Evolutionary conservation across 208 protist genomes (phyloP), one percentile per base, ranked within the genome.

Genomic region (Trypanosoma mega): DNA sequence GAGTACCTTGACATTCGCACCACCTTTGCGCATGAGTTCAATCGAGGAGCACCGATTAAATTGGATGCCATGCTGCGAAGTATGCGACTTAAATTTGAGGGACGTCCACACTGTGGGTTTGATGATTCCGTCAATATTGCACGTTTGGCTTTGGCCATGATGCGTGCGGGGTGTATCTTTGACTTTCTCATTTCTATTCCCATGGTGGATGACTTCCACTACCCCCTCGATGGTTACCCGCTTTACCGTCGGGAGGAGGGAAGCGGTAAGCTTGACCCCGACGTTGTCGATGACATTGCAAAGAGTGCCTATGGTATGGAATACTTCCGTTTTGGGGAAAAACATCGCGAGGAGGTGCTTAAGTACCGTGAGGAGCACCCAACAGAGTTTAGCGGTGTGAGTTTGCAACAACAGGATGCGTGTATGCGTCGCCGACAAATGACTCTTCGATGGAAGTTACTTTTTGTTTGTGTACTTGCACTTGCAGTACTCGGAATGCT

Each of bases 121-220:
- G 92, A 97, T 58, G 92, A 97, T 54, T 80, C 92, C 18, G 74
- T 81, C 41, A 97, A 97, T 68, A 97, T 97, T 51, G 89, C 92
- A 1, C 89, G 92, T 0, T 73, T 96, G 7, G 78, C 80, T 2
- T 59, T 94, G 43, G 73, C 77, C 26, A 90, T 95, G 89, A 92
- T 93, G 85, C 54, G 68, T 31, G 59, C 45, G 0, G 89, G 89
- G 36, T 95, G 89, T 63, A 62, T 93, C 18, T 84, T 95, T 58
- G 79, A 95, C 72, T 95, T 87, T 58, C 64, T 95, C 2, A 30
- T 87, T 1, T 56, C 72, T 30, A 85, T 95, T 47, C 82, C 85
- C 6, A 50, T 95, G 20, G 75, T 80, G 18, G 83, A 91, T 39
- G 54, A 71, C 3, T 86, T 74, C 53, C 73, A 93, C 65, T 87